Evolutionary conservation across 2,329 filamentous ascomycete genomes (phyloP).

Genomic region (Colletotrichum falcatum): DNA sequence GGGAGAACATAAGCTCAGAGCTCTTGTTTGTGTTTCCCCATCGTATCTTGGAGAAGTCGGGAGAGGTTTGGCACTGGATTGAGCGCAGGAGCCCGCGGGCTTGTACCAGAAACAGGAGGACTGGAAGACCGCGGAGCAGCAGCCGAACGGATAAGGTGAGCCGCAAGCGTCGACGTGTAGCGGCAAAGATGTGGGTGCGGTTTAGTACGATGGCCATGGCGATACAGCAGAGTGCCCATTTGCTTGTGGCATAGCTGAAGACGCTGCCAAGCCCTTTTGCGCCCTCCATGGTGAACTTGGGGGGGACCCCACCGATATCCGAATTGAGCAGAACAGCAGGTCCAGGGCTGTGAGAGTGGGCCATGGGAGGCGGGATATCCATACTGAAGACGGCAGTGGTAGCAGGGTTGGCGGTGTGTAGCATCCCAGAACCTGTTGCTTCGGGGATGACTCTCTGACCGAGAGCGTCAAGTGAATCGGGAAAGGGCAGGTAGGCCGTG

Average conservation of each 20-base stretch:
- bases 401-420: slow-evolving; percentile 57
- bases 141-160: slow-evolving; percentile 80
- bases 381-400: slow-evolving; percentile 54
- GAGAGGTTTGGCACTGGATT: slow-evolving; percentile 91
- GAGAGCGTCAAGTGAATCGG: slow-evolving; percentile 71
- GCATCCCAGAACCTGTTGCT: slow-evolving; percentile 59
- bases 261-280: slow-evolving; percentile 83
- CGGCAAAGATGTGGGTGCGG: slow-evolving; percentile 92
- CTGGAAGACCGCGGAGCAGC: slow-evolving; percentile 76
- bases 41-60: slow-evolving; percentile 75
- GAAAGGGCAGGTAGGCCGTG: slow-evolving; percentile 70
- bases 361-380: slow-evolving; percentile 26
- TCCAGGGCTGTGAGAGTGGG: not conserved
- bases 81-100: slow-evolving; percentile 80
- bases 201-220: slow-evolving; percentile 89
- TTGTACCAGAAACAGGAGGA: slow-evolving; percentile 77
- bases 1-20: slow-evolving; percentile 76
- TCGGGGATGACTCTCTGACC: slow-evolving; percentile 71
- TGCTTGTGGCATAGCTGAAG: slow-evolving; percentile 90
- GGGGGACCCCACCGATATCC: slow-evolving; percentile 48
- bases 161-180: slow-evolving; percentile 82
- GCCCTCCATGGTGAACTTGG: slow-evolving; percentile 68
- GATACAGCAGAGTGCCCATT: slow-evolving; percentile 91
- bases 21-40: slow-evolving; percentile 76
- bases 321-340: slow-evolving; percentile 56